Evolutionary conservation across 805 yeast species (phyloP).

Genomic region (Scheffersomyces amazonensis): DNA sequence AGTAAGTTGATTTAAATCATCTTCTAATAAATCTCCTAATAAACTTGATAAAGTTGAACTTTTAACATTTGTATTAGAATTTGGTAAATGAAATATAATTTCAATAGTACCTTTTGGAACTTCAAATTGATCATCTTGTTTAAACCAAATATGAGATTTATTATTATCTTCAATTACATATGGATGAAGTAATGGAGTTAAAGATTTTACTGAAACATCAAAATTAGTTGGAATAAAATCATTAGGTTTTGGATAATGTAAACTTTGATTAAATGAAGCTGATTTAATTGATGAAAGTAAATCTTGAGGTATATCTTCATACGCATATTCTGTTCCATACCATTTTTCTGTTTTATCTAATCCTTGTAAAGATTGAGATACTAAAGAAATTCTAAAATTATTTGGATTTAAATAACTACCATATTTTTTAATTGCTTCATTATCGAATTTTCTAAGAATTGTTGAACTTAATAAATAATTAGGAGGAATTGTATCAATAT

Average conservation of each 20-base stretch:
- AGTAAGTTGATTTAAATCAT: conserved; percentile 68
- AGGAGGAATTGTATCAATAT: conserved; percentile 51
- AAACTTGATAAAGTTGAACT: conserved; percentile 58
- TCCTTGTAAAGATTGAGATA: conserved; percentile 47
- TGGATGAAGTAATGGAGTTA: conserved; percentile 52
- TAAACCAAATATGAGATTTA: conserved; percentile 72
- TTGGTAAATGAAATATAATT: conserved; percentile 63
- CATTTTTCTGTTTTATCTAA: conserved; percentile 63
- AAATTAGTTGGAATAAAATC: conserved; percentile 82
- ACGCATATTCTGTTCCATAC: conserved; percentile 84
- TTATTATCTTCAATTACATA: conserved; percentile 51
- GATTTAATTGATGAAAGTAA: conserved; percentile 30
- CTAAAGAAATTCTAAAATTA: conserved; percentile 60
- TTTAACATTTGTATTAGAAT: conserved; percentile 55
- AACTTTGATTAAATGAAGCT: conserved; percentile 16
- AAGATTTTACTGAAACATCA: conserved; percentile 45
- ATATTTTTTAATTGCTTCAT: conserved; percentile 49
- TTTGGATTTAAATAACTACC: conserved; percentile 49
- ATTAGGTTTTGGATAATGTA: conserved; percentile 71
- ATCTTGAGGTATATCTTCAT: conserved; percentile 40
- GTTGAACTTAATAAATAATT: conserved; percentile 56
- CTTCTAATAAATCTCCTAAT: conserved; percentile 69
- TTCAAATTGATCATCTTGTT: conserved; percentile 84
- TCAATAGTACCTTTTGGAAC: conserved; percentile 82
- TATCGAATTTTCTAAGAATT: conserved; percentile 58